Percentiles rank a stretch among this genome's conserved stretches.
Evolutionary conservation across 2,329 filamentous ascomycete genomes (phyloP).

Genomic region (Ophiostoma novo-ulmi): DNA sequence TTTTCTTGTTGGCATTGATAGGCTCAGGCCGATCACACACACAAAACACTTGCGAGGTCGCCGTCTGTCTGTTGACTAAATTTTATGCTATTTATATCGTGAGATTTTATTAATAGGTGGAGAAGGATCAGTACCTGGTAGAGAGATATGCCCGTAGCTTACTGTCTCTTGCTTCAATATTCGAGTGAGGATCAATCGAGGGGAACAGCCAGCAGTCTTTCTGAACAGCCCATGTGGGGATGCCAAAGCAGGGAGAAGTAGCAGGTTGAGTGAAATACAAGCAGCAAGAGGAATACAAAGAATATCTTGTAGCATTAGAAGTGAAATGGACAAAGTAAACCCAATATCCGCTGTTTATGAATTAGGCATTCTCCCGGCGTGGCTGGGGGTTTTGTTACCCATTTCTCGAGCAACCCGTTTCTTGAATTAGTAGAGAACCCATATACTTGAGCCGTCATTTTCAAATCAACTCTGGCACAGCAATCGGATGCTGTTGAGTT

Average conservation of each 20-base stretch:
- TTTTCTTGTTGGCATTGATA: neutral
- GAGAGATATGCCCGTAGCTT: neutral
- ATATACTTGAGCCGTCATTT: too few relatives aligned
- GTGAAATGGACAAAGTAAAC: neutral
- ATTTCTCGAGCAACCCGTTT: neutral
- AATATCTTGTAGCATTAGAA: neutral
- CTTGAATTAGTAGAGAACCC: neutral
- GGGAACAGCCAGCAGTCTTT: neutral
- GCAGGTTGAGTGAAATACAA: neutral
- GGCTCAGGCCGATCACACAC: conserved; percentile 6
- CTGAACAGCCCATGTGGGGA: neutral
- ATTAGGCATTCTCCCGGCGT: conserved; percentile 6
- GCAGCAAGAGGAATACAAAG: neutral
- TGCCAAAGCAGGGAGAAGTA: neutral
- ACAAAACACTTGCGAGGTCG: neutral
- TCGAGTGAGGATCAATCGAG: neutral
- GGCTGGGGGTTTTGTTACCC: neutral
- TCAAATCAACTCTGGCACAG: too few relatives aligned
- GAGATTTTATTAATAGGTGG: too few relatives aligned
- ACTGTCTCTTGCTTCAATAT: neutral
- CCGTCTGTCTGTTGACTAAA: neutral
- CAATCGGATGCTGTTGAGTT: too few relatives aligned
- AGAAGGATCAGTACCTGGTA: too few relatives aligned
- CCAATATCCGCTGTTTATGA: neutral
- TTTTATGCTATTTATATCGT: neutral